Percentiles rank a stretch among this genome's conserved stretches.
Conservation (phyloP, 2,329 filamentous ascomycete genomes). For the Amesomyces nigricolor region DNA sequence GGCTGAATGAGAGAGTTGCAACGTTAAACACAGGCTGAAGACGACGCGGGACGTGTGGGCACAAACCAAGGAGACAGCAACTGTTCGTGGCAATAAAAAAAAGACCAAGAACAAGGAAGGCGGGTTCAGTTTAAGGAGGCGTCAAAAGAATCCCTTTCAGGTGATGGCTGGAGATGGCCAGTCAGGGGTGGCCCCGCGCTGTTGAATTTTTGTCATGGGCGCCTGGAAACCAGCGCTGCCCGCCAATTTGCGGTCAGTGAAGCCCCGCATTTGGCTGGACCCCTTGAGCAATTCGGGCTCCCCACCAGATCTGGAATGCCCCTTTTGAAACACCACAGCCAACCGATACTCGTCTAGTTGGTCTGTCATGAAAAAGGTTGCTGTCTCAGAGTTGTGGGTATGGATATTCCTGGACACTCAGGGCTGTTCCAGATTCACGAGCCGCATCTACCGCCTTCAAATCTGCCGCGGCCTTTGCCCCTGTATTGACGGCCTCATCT, state of each 20-base stretch:
- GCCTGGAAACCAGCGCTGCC: conserved; percentile 8
- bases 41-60: background rate
- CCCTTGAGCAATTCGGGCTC: background rate
- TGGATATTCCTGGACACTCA: no score
- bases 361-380: background rate
- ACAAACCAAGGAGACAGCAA: background rate
- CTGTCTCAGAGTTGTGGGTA: background rate
- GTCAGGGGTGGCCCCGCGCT: conserved; percentile 7
- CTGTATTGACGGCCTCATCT: no score
- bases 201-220: conserved; percentile 22
- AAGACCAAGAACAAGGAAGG: background rate
- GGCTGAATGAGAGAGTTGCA: background rate
- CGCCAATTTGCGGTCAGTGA: conserved; percentile 11
- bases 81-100: conserved; percentile 10
- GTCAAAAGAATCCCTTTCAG: conserved; percentile 1
- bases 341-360: background rate
- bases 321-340: background rate
- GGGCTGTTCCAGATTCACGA: background rate
- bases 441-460: conserved; percentile 10
- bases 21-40: background rate
- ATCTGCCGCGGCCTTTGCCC: background rate
- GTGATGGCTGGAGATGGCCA: conserved; percentile 15
- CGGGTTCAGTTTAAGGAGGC: background rate
- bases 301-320: background rate
- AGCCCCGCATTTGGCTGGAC: conserved; percentile 7